Percentiles rank a stretch among this genome's conserved stretches.
Conservation (phyloP, 1,139 yeast species). For the Nakaseomyces delphensis region DNA sequence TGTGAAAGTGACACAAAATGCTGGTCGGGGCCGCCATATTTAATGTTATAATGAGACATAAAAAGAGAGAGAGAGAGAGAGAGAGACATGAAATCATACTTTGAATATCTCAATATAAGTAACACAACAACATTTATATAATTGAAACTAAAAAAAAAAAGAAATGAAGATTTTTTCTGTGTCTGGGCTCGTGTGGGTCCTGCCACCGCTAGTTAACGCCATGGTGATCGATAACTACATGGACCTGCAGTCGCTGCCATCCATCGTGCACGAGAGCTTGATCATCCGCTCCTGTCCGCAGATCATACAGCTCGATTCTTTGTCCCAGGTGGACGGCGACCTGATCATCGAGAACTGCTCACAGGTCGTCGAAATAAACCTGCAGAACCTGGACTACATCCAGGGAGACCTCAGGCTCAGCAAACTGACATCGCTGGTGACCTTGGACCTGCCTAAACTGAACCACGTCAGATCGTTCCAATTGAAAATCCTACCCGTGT, state of each 20-base stretch:
- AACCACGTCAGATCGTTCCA: constrained; percentile 41
- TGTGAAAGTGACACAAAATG: no score
- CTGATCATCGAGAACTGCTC: constrained; percentile 39
- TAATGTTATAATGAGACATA: no score
- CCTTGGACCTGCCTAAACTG: constrained; percentile 47
- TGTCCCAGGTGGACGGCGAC: constrained; percentile 48
- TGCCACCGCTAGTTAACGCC: background rate
- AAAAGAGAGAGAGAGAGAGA: no score
- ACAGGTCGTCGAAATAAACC: constrained; percentile 14
- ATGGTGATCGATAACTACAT: background rate
- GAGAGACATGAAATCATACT: no score
- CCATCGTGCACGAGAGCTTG: constrained; percentile 1
- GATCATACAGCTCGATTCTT: constrained; percentile 42
- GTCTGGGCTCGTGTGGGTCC: background rate
- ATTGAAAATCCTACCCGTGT: constrained; percentile 68
- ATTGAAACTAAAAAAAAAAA: background rate
- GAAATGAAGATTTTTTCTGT: background rate
- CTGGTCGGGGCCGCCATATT: no score
- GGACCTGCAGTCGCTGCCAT: background rate
- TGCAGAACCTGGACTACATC: constrained; percentile 47
- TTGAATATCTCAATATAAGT: no score
- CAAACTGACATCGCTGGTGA: constrained; percentile 54
- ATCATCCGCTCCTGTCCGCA: constrained; percentile 17
- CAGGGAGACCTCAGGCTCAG: constrained; percentile 48
- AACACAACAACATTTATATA: no score